A percentile compares a stretch with the other conserved stretches of the same genome.
These are phyloP conservation scores for Fusarium camptoceras DNA, from an alignment of 2,329 filamentous ascomycete species.

Conservation along the genomic window DNA sequence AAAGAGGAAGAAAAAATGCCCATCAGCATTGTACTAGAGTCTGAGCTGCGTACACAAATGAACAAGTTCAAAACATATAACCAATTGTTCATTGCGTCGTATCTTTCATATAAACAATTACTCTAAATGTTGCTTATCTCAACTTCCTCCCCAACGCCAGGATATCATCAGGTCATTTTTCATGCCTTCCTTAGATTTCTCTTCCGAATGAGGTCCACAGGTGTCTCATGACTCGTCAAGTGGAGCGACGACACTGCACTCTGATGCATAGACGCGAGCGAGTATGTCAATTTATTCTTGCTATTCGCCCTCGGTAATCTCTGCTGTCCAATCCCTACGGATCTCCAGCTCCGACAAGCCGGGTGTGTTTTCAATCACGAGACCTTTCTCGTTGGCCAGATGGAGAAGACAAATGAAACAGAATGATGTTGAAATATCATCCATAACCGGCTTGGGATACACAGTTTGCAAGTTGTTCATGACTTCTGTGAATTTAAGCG, in stretches of 20 bases:
- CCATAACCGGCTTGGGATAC: conserved; percentile 87
- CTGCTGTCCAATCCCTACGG: conserved; percentile 70
- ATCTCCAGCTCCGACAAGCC: conserved; percentile 71
- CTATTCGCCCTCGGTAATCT: conserved; percentile 60
- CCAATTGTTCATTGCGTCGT: conserved; percentile 33
- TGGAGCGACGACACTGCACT: neutral
- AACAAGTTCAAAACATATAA: neutral
- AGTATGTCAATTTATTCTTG: neutral
- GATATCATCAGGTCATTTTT: conserved; percentile 36
- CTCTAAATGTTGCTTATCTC: conserved; percentile 24
- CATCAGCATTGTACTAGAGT: neutral
- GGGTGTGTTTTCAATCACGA: conserved; percentile 76
- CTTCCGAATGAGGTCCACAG: conserved; percentile 13
- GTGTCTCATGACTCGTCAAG: conserved; percentile 10
- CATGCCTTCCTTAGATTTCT: conserved; percentile 19
- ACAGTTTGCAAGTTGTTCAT: conserved; percentile 90
- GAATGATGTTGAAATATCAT: conserved; percentile 91
- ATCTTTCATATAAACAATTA: conserved; percentile 29
- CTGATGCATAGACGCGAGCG: conserved; percentile 15
- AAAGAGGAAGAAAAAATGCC: neutral
- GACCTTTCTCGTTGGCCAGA: conserved; percentile 90
- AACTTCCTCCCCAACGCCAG: conserved; percentile 37
- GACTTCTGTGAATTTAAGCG: conserved; percentile 87
- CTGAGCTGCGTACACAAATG: neutral
- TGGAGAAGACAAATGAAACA: conserved; percentile 96